Base-by-base conservation (phyloP, 164 flowering plant species). In the Tetracentron sinense region DNA sequence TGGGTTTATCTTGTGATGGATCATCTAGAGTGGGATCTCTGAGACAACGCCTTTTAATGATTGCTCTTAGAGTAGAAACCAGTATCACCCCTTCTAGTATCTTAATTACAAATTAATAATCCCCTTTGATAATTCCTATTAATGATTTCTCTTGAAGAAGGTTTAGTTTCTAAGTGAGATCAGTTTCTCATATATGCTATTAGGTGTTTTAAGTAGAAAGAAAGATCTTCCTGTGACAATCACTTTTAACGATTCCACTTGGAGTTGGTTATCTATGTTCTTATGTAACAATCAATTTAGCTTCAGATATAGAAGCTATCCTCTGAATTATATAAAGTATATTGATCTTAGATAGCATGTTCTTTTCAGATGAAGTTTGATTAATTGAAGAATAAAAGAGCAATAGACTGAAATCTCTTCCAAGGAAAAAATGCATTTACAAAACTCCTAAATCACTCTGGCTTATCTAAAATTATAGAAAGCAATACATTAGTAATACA, bases 41-140 rank as follows among this genome's bases (percentile, higher is more conserved):
- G 61, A 79, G 86, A 76, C 81, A 69, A 69, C 80, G 74, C 80
- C 77, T 86, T 86, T 88, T 86, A 77, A 64, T 21, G 85, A 75
- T 73, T 64, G 76, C 62, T 80, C 81, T 80, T 70, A 74, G 84
- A 71, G 67, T 42, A 64, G 47, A 28, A 72, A 58, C 31, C 31
- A 49, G 49, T 25, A 62, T 15, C 27, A 25, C 26, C 25, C 20
- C 35, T 42, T 29, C 31, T 58, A 62, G 53, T 62, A 31, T 47
- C 25, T 17, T 17, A 70, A 54, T 42, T 3, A 38, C 2, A 38
- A 42, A 23, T 42, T 42, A 12, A 22, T 22, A 57, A 57, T 19
- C 25, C 53, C 33, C 51, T 42, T 47, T 16, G 11, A 8, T 10
- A 20, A 19, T 25, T 19, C 35, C 67, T 42, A 14, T 38, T 64